Evolutionary conservation across 352 stramenopile species (phyloP), one percentile per base, ranked within the genome.

Genomic region (Pythium aquatile): DNA sequence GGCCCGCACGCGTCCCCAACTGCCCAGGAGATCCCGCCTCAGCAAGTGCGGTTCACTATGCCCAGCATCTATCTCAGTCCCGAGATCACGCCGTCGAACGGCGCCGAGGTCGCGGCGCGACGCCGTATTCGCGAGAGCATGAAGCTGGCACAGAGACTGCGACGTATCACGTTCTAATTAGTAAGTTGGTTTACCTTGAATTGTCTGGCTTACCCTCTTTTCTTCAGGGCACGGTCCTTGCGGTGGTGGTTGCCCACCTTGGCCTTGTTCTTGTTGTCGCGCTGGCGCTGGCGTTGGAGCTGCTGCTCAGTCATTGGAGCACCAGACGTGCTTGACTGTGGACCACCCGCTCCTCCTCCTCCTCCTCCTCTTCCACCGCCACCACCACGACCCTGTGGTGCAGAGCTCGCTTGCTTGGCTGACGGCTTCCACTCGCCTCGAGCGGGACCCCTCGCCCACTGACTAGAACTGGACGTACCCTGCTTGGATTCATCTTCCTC

Each of bases 161-260:
- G 72, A 33, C 69, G 69, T 2, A 75, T 72, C 56, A 75, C 69
- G 17, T 75, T 69, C 57, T 75, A 72, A 29, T 37, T 47, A 47
- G 40, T 47, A 47, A 42, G 37, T 47, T 47, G 17, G 40, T 47
- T 47, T 26, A 5, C 17, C 17, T 28, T 46, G 5, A 46, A 46
- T 20, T 20, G 11, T 46, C 33, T 39, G 33, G 33, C 40, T 47
- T 17, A 85, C 29, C 82, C 80, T 65, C 83, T 81, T 55, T 94
- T 94, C 70, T 92, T 92, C 30, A 91, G 70, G 9, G 86, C 86
- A 10, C 85, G 81, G 49, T 93, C 86, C 62, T 94, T 94, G 51
- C 86, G 86, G 63, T 93, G 72, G 66, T 94, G 86, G 55, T 94
- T 94, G 0, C 66, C 83, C 13, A 90, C 69, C 44, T 91, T 93